phyloP scores from a whole-genome alignment of 192 early-diverging fungal species.

The Backusella morwellensis region DNA sequence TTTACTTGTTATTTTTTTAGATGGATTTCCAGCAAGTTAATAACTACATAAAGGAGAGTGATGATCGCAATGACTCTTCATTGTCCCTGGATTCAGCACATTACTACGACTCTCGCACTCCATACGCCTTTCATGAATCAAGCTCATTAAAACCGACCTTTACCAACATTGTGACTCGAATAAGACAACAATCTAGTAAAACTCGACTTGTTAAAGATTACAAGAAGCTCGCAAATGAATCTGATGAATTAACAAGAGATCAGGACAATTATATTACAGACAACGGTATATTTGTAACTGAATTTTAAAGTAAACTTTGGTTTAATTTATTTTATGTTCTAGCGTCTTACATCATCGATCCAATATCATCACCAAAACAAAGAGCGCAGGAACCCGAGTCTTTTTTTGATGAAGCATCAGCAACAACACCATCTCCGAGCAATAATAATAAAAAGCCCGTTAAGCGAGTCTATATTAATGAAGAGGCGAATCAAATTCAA shows the following conservation, averaged over 20 bases:
- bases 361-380: constrained; percentile 1
- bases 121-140: neutral
- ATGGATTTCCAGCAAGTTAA: constrained; percentile 8
- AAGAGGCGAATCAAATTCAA: constrained; percentile 6
- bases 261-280: neutral
- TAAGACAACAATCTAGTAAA: constrained; percentile 11
- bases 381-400: neutral
- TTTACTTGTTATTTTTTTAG: neutral
- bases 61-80: neutral
- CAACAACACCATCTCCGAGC: neutral
- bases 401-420: neutral
- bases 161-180: neutral
- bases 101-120: neutral
- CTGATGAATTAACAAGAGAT: constrained; percentile 4
- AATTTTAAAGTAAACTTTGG: neutral
- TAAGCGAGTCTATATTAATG: constrained; percentile 4
- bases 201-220: neutral
- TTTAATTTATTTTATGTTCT: neutral
- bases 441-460: neutral
- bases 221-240: neutral
- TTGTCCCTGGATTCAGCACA: neutral
- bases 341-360: neutral
- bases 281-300: neutral
- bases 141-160: neutral
- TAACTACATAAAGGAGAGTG: neutral